Conservation (phyloP, 805 yeast species). For the Candida orba region DNA sequence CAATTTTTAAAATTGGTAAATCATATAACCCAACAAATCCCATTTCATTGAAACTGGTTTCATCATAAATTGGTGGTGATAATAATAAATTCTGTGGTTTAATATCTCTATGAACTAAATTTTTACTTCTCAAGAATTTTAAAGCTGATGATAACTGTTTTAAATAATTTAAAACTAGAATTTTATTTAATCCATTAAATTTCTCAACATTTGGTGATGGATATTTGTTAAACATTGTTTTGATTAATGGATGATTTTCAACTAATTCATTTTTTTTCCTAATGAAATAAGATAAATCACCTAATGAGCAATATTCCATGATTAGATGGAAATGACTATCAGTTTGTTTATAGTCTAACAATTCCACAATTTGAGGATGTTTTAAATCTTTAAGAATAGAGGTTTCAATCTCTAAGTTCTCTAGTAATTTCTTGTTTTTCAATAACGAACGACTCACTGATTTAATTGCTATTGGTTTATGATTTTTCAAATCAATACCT, state of each 20-base stretch:
- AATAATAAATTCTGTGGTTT: constrained; percentile 86
- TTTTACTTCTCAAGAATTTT: constrained; percentile 70
- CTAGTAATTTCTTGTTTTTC: constrained; percentile 78
- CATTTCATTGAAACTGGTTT: constrained; percentile 40
- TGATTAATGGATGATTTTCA: constrained; percentile 70
- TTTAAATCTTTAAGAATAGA: constrained; percentile 79
- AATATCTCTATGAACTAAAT: constrained; percentile 89
- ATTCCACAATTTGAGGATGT: constrained; percentile 88
- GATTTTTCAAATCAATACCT: constrained; percentile 51
- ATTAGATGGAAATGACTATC: constrained; percentile 74
- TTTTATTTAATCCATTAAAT: constrained; percentile 72
- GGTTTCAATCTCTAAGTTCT: constrained; percentile 89
- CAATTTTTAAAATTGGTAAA: constrained; percentile 84
- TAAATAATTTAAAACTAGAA: constrained; percentile 73
- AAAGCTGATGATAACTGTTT: constrained; percentile 84
- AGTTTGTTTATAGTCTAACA: constrained; percentile 78
- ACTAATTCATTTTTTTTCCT: constrained; percentile 66
- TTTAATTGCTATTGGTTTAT: constrained; percentile 76
- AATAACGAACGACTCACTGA: constrained; percentile 77
- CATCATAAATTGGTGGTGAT: constrained; percentile 72
- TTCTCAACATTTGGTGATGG: constrained; percentile 65
- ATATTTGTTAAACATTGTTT: constrained; percentile 67
- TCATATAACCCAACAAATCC: constrained; percentile 79
- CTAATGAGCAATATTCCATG: constrained; percentile 95
- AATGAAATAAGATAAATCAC: constrained; percentile 86